Conservation (phyloP, 73 alveolate genomes). For the Paramecium tetraurelia region DNA sequence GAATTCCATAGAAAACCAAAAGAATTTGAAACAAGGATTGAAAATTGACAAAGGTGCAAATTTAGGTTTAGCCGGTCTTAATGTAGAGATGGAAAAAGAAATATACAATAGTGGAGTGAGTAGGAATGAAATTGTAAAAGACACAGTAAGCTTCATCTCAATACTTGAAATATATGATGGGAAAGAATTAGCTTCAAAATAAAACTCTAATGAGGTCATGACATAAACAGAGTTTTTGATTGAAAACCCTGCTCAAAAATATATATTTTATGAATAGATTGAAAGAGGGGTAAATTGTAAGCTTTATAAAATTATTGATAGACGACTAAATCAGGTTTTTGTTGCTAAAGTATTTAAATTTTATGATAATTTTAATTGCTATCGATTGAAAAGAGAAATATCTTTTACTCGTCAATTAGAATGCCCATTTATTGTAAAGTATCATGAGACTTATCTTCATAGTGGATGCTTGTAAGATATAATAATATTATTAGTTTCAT, state of each 20-base stretch:
- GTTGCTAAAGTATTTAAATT: not conserved
- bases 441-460: not conserved
- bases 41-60: not conserved
- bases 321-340: not conserved
- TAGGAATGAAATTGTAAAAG: not conserved
- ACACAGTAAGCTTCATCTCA: not conserved
- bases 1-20: not conserved
- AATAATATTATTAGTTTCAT: not conserved
- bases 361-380: not conserved
- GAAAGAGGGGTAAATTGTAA: not conserved
- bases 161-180: slow-evolving; percentile 13
- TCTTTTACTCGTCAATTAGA: not conserved
- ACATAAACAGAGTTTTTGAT: not conserved
- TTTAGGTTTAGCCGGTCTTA: not conserved
- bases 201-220: not conserved
- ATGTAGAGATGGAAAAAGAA: not conserved
- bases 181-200: not conserved
- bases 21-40: not conserved
- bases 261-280: not conserved
- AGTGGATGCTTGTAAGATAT: not conserved
- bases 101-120: not conserved
- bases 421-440: not conserved
- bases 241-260: not conserved
- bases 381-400: not conserved
- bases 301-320: slow-evolving; percentile 1